Evolutionary conservation across 768 basidiomycete genomes (phyloP).

Genomic region (Guyanaporus albipodus): DNA sequence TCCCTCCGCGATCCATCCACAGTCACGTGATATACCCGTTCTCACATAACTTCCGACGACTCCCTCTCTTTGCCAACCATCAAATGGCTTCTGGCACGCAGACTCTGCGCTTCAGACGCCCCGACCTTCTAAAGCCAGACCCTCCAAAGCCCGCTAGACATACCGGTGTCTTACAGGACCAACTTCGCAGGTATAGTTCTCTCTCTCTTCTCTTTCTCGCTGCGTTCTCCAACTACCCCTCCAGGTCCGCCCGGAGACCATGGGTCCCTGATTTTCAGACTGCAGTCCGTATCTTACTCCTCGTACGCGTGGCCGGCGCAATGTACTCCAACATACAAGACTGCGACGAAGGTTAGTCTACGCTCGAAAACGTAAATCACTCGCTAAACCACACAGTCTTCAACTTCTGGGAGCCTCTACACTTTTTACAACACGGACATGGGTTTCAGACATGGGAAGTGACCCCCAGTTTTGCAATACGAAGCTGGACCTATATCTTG

Average conservation of each 20-base stretch:
- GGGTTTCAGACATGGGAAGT: conserved; percentile 99
- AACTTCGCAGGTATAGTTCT: conserved; percentile 59
- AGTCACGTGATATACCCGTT: conserved; percentile 13
- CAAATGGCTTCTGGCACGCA: conserved; percentile 46
- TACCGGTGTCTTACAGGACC: conserved; percentile 73
- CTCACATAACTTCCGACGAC: background rate
- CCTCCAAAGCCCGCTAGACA: conserved; percentile 42
- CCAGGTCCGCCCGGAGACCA: conserved; percentile 70
- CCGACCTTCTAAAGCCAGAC: conserved; percentile 25
- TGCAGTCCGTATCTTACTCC: conserved; percentile 78
- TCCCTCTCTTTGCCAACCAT: background rate
- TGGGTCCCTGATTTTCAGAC: conserved; percentile 83
- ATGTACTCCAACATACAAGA: conserved; percentile 97
- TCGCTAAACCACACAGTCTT: conserved; percentile 56
- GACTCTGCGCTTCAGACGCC: conserved; percentile 49
- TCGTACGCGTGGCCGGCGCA: conserved; percentile 76
- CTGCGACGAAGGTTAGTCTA: conserved; percentile 84
- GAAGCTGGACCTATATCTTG: conserved; percentile 92
- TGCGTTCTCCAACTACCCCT: conserved; percentile 6
- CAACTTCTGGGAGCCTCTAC: conserved; percentile 99
- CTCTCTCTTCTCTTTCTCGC: background rate
- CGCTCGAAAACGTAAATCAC: background rate
- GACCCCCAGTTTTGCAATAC: conserved; percentile 83
- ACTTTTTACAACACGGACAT: conserved; percentile 79
- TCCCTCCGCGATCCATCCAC: background rate